phyloP scores from a whole-genome alignment of 768 basidiomycete species.

The Russula brevipes region DNA sequence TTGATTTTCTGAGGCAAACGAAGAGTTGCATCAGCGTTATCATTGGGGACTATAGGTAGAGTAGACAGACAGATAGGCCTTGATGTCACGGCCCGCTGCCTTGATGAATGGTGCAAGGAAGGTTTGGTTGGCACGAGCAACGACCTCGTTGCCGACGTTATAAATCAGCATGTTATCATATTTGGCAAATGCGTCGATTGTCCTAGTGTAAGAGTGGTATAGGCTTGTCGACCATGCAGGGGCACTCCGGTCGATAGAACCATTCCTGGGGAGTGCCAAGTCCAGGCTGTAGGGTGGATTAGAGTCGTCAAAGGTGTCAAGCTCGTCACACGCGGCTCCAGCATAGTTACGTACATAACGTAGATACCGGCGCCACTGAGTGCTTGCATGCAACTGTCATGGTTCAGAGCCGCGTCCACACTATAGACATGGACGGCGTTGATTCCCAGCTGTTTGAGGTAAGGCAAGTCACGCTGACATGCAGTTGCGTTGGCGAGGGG shows the following conservation, averaged over 20 bases:
- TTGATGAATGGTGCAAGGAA: constrained; percentile 75
- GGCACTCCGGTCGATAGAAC: constrained; percentile 66
- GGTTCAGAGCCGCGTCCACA: constrained; percentile 76
- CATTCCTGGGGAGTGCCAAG: constrained; percentile 77
- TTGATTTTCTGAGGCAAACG: constrained; percentile 36
- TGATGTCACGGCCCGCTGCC: constrained; percentile 85
- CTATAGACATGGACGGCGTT: constrained; percentile 85
- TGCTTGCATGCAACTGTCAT: constrained; percentile 79
- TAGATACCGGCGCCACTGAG: constrained; percentile 81
- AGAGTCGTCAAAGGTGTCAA: constrained; percentile 13
- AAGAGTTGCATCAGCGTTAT: constrained; percentile 5
- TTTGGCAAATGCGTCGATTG: constrained; percentile 73
- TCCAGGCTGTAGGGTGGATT: constrained; percentile 56
- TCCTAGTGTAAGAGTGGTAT: constrained; percentile 69
- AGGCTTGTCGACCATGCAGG: constrained; percentile 82
- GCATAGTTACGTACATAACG: constrained; percentile 58
- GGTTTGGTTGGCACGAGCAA: constrained; percentile 49
- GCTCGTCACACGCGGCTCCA: not conserved
- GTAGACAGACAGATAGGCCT: constrained; percentile 72
- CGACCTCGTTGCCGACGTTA: constrained; percentile 87
- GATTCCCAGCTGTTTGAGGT: constrained; percentile 67
- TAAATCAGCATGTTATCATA: constrained; percentile 88
- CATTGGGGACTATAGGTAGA: not conserved
- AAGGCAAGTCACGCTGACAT: constrained; percentile 77
- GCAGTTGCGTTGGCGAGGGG: constrained; percentile 62